Conservation (phyloP, 345 rosid genomes). For the Hibiscus syriacus region DNA sequence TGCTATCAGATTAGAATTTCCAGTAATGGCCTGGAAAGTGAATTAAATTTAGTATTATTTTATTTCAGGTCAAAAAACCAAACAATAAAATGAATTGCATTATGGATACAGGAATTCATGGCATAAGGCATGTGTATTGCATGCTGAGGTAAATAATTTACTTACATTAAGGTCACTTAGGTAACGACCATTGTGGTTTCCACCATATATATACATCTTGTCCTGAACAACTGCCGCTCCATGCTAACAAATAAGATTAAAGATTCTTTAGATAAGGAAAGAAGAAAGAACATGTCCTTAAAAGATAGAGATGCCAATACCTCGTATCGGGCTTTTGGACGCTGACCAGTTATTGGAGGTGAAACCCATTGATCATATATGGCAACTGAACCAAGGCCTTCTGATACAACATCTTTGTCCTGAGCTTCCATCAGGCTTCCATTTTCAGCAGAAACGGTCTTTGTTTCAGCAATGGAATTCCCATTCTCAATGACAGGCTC, state of each 20-base stretch:
- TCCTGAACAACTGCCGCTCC: constrained; percentile 86
- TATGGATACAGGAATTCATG: neutral
- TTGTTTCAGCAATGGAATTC: constrained; percentile 50
- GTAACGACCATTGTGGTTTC: constrained; percentile 98
- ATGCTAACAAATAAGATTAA: constrained; percentile 50
- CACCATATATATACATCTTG: constrained; percentile 90
- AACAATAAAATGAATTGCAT: neutral
- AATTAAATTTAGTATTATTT: neutral
- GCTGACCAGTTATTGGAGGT: constrained; percentile 73
- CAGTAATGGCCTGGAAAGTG: neutral
- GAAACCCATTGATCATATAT: constrained; percentile 89
- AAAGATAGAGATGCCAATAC: constrained; percentile 32
- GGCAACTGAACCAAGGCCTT: constrained; percentile 63
- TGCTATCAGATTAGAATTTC: neutral
- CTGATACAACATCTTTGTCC: constrained; percentile 91
- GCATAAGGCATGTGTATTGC: neutral
- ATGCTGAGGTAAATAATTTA: constrained; percentile 10
- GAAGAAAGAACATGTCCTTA: constrained; percentile 1
- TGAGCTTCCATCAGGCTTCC: constrained; percentile 58
- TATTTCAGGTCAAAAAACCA: neutral
- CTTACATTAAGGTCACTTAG: constrained; percentile 94
- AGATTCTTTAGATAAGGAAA: constrained; percentile 15
- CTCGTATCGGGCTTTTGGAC: constrained; percentile 93
- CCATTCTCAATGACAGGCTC: constrained; percentile 59
- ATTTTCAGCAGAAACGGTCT: constrained; percentile 60